Evolutionary conservation across 306 rosid species (phyloP), one percentile per base, ranked within the genome.

Genomic region (Begonia loranthoides): DNA sequence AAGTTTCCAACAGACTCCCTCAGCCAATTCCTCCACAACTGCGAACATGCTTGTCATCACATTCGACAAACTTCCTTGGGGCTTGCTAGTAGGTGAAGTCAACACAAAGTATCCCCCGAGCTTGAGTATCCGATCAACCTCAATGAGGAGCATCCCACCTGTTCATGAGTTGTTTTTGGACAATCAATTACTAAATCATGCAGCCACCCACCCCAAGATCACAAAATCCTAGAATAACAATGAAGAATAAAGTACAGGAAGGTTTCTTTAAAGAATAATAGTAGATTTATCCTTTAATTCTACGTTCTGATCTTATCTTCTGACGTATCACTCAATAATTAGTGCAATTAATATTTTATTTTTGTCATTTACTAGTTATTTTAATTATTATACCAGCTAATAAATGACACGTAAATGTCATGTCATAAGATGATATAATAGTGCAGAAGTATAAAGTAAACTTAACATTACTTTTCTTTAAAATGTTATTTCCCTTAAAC

Each of bases 41-140:
- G 77, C 72, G 48, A 71, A 51, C 63, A 68, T 62, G 74, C 60
- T 64, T 58, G 61, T 72, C 54, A 56, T 72, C 50, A 69, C 81
- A 62, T 38, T 72, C 51, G 65, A 68, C 56, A 86, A 79, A 70
- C 80, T 66, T 64, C 67, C 83, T 15, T 67, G 79, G 39, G 67
- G 66, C 65, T 64, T 80, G 73, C 69, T 72, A 57, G 83, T 19
- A 39, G 90, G 83, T 28, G 89, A 80, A 45, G 94, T 87, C 58
- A 87, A 68, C 55, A 83, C 83, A 70, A 87, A 87, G 74, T 80
- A 87, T 52, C 94, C 96, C 59, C 96, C 96, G 57, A 90, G 92
- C 67, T 78, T 87, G 60, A 87, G 94, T 70, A 87, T 73, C 56
- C 96, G 87, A 34, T 87, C 96, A 67, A 78, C 9, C 9, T 87